These are phyloP conservation scores for Hypoxylon cercidicola DNA, from an alignment of 495 filamentous ascomycete species.

Conservation along the genomic window DNA sequence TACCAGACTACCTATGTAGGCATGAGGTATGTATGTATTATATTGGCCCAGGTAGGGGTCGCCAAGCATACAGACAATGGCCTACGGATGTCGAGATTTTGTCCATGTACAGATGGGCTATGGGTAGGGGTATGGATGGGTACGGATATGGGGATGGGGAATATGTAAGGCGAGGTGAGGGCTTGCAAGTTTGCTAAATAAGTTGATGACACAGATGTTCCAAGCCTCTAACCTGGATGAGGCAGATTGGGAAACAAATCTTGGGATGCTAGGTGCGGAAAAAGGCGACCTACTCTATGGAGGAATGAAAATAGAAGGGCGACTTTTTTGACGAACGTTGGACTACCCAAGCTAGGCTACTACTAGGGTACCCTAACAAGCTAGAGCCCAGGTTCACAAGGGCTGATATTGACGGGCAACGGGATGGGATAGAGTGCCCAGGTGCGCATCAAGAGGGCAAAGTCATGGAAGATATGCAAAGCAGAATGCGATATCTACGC, in stretches of 20 bases:
- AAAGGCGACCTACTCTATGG: constrained; percentile 28
- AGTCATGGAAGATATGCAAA: constrained; percentile 21
- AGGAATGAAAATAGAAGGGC: constrained; percentile 31
- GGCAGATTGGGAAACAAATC: constrained; percentile 35
- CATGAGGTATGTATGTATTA: constrained; percentile 16
- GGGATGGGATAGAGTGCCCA: constrained; percentile 20
- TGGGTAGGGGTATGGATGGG: too few species aligned
- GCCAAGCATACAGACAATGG: constrained; percentile 36
- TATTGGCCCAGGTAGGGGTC: constrained; percentile 25
- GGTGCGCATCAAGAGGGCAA: constrained; percentile 24
- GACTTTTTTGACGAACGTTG: constrained; percentile 31
- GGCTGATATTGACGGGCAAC: constrained; percentile 26
- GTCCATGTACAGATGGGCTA: constrained; percentile 15
- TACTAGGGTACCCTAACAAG: constrained; percentile 38
- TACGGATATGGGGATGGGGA: too few species aligned
- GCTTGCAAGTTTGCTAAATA: neutral
- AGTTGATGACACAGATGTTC: constrained; percentile 29
- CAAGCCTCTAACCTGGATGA: constrained; percentile 31
- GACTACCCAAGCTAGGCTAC: constrained; percentile 15
- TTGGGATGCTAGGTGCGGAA: constrained; percentile 21
- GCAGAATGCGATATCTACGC: constrained; percentile 28
- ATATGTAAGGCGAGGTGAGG: constrained; percentile 1
- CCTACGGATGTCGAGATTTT: constrained; percentile 38
- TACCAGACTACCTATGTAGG: constrained; percentile 15
- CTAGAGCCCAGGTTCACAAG: constrained; percentile 26